phyloP scores from a whole-genome alignment of 2,329 filamentous ascomycete genomes.

The Nigrospora osmanthi region DNA sequence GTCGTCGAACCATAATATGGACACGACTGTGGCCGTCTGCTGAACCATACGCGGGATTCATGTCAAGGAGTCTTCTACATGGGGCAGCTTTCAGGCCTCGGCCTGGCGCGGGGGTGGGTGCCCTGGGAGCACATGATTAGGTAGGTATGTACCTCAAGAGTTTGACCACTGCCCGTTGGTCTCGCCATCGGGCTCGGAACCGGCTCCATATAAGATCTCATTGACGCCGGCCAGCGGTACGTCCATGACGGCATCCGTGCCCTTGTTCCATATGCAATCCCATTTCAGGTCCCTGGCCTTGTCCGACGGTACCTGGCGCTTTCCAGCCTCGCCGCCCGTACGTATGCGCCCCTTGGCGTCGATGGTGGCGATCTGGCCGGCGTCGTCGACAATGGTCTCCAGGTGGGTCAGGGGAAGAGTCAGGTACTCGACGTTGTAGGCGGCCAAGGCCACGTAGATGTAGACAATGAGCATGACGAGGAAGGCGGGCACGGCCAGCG shows the following conservation, averaged over 20 bases:
- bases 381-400: slow-evolving; percentile 88
- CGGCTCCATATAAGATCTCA: slow-evolving; percentile 78
- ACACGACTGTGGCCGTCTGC: too few species aligned
- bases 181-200: slow-evolving; percentile 11
- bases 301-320: slow-evolving; percentile 23
- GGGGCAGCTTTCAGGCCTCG: too few species aligned
- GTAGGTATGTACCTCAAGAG: too few species aligned
- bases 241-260: slow-evolving; percentile 96
- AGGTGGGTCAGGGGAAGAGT: slow-evolving; percentile 73
- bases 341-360: slow-evolving; percentile 41
- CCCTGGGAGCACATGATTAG: too few species aligned
- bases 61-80: too few species aligned
- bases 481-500: slow-evolving; percentile 83
- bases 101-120: too few species aligned
- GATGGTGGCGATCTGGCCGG: slow-evolving; percentile 76
- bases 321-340: slow-evolving; percentile 21
- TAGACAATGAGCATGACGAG: slow-evolving; percentile 83
- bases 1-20: too few species aligned
- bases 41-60: too few species aligned
- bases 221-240: slow-evolving; percentile 91
- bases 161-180: background rate
- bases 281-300: slow-evolving; percentile 48
- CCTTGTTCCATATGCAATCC: slow-evolving; percentile 79
- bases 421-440: slow-evolving; percentile 83
- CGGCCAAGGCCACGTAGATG: slow-evolving; percentile 86